Conservation (phyloP, 2,329 filamentous ascomycete species). For the Hortaea sp. region DNA sequence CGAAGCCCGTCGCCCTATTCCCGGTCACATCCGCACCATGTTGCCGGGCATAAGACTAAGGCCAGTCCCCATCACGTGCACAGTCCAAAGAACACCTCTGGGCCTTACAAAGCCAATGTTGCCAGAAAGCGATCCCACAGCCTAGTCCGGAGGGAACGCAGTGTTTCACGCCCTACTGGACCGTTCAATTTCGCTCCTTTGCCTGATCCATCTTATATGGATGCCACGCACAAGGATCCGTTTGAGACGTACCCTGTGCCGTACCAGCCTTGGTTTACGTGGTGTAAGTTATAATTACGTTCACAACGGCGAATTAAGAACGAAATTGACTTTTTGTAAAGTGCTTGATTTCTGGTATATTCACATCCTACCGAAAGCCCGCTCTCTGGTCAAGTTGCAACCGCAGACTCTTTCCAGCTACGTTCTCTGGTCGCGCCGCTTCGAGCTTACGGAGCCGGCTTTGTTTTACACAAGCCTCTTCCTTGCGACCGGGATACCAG, state of each 20-base stretch:
- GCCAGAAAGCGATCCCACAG: conserved; percentile 3
- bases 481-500: conserved; percentile 14
- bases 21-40: too few relatives aligned
- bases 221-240: conserved; percentile 12
- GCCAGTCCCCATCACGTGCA: too few relatives aligned
- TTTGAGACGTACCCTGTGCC: conserved; percentile 14
- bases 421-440: conserved; percentile 10
- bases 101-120: conserved; percentile 3
- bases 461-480: conserved; percentile 14
- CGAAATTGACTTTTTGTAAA: not conserved
- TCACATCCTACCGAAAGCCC: conserved; percentile 7
- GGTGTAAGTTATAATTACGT: not conserved
- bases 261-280: conserved; percentile 13
- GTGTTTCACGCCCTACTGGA: not conserved
- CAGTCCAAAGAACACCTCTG: not conserved
- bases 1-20: too few relatives aligned
- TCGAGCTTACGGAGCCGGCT: conserved; percentile 13
- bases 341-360: conserved; percentile 14
- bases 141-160: too few relatives aligned
- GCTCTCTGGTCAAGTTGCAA: conserved; percentile 11
- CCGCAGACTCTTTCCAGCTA: conserved; percentile 7
- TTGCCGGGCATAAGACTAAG: too few relatives aligned
- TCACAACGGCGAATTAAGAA: not conserved
- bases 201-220: conserved; percentile 8
- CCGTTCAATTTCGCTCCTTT: conserved; percentile 1